phyloP scores from a whole-genome alignment of 768 basidiomycete species.

The Russula brevipes region DNA sequence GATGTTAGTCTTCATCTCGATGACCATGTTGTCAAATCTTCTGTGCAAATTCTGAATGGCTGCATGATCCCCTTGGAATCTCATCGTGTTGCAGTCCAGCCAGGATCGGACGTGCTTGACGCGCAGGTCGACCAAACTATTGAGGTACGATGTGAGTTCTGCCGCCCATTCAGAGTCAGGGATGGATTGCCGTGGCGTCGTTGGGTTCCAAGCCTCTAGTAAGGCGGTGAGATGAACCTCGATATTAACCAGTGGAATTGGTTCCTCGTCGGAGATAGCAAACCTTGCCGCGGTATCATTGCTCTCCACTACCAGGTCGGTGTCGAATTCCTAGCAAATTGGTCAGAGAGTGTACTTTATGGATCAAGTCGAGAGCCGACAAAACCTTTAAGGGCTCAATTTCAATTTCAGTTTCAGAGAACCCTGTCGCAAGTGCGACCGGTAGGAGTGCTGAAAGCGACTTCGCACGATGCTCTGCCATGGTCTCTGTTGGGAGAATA shows the following conservation, averaged over 20 bases:
- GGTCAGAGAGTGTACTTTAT: not conserved
- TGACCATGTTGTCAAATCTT: conserved; percentile 38
- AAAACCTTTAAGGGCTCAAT: conserved; percentile 47
- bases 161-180: conserved; percentile 42
- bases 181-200: conserved; percentile 32
- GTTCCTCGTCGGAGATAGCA: conserved; percentile 27
- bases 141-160: conserved; percentile 37
- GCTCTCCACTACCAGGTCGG: conserved; percentile 38
- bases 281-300: conserved; percentile 38
- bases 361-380: not conserved
- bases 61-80: conserved; percentile 43
- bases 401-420: conserved; percentile 42
- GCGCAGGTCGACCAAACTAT: conserved; percentile 38
- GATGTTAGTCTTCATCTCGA: conserved; percentile 44
- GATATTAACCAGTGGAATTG: conserved; percentile 24
- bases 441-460: conserved; percentile 38
- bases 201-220: conserved; percentile 31
- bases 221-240: conserved; percentile 29
- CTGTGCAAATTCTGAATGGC: conserved; percentile 44
- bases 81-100: conserved; percentile 45
- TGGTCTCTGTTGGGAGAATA: conserved; percentile 37
- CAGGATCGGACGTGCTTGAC: conserved; percentile 46
- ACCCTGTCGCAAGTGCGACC: conserved; percentile 45
- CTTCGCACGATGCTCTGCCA: conserved; percentile 43
- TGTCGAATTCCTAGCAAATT: conserved; percentile 45